Evolutionary conservation across 2,329 filamentous ascomycete genomes (phyloP), one percentile per base, ranked within the genome.

Genomic region (Epichloe sylvatica): DNA sequence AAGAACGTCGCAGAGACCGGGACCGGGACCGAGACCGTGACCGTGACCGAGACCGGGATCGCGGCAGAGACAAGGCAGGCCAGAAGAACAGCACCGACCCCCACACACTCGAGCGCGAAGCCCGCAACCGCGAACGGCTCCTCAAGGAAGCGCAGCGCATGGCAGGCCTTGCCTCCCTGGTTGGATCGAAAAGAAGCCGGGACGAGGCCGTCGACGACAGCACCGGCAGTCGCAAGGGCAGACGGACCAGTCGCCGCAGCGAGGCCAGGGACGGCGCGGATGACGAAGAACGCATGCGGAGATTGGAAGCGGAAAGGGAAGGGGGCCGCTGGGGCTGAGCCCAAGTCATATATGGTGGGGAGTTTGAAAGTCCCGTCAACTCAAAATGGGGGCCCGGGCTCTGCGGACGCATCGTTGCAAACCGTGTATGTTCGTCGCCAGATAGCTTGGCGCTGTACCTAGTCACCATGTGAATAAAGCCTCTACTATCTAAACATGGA

Each of bases 61-160:
- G 39, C 2, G 66, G 67, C 11, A 35, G 30, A 36, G 65, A 67
- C 19, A 59, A 60, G 41, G 68, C 4, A 50, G 6, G 66, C 64
- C 36, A 9, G 8, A 30, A 30, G 4, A 30, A 46, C 54, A 42
- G 47, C 49, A 56, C 61, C 52, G 80, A 84, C 55, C 73, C 78
- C n/a, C 82, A 86, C 62, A 82, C 83, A 1, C 69, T 81, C 0
- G 83, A 87, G 63, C 78, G 83, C 21, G 82, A 85, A 60, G 77
- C 77, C 12, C 70, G 80, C 15, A 76, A 83, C 58, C 73, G 81
- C 43, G 81, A 84, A 62, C 72, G 83, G 25, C 69, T 85, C 47
- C 69, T 83, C 12, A 83, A 81, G 58, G 83, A 87, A 64, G 78
- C 80, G 38, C 80, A 86, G 64, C 75, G 78, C 36, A 77, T 83